Evolutionary conservation across 768 basidiomycete genomes (phyloP).

Genomic region (Termitomyces sp.): DNA sequence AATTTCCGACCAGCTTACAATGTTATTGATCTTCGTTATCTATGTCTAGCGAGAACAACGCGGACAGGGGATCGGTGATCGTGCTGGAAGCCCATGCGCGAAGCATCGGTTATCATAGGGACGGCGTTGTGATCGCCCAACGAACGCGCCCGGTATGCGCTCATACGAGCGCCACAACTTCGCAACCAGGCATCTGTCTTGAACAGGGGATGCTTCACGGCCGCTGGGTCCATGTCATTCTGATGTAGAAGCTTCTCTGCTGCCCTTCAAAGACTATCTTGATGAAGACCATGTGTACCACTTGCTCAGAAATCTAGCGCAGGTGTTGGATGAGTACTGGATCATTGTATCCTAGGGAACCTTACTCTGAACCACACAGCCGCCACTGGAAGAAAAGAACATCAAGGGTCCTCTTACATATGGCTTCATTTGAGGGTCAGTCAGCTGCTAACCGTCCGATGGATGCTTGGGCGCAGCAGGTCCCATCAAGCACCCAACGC

Average conservation of each 20-base stretch:
- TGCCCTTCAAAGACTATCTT: neutral
- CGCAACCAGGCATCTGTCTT: neutral
- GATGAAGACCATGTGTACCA: neutral
- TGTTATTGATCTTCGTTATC: neutral
- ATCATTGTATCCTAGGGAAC: neutral
- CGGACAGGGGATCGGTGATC: neutral
- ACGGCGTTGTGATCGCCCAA: too few species aligned
- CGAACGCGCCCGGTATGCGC: neutral
- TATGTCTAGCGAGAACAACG: too few species aligned
- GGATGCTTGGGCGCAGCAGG: neutral
- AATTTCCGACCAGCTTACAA: neutral
- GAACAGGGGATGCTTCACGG: neutral
- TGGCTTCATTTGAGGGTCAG: neutral
- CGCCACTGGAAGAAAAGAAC: neutral
- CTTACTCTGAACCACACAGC: neutral
- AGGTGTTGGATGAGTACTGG: too few species aligned
- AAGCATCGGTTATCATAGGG: neutral
- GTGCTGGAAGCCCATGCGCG: neutral
- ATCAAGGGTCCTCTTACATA: neutral
- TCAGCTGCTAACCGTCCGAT: neutral
- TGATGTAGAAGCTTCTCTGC: neutral
- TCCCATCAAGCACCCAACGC: too few species aligned
- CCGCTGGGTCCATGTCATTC: neutral
- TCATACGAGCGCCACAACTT: neutral
- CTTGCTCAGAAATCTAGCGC: neutral